Evolutionary conservation across 768 basidiomycete genomes (phyloP).

Genomic region (Tricholoma flavovirens): DNA sequence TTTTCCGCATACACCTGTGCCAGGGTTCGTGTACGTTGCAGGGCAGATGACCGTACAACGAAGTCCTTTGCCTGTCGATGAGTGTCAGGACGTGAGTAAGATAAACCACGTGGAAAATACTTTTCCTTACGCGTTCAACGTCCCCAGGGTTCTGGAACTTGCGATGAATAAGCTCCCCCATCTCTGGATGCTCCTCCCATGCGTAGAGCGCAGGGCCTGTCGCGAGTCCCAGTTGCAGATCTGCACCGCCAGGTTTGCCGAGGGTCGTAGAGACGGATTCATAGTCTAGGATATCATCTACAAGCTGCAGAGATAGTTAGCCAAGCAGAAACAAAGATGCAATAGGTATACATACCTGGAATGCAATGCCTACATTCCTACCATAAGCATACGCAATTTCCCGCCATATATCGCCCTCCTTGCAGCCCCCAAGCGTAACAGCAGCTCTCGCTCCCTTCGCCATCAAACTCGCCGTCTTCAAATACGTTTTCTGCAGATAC

Average conservation of each 20-base stretch:
- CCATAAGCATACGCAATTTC: constrained; percentile 97
- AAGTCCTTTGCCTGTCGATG: constrained; percentile 62
- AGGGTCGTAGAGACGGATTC: constrained; percentile 69
- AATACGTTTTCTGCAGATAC: constrained; percentile 90
- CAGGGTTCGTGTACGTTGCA: constrained; percentile 74
- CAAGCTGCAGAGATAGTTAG: constrained; percentile 34
- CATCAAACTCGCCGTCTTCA: constrained; percentile 92
- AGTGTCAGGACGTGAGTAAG: not conserved
- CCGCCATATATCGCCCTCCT: constrained; percentile 81
- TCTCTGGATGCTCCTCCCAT: constrained; percentile 87
- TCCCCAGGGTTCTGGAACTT: constrained; percentile 81
- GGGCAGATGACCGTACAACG: constrained; percentile 72
- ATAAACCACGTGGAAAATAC: not conserved
- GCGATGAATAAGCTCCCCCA: constrained; percentile 80
- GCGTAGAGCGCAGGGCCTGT: constrained; percentile 95
- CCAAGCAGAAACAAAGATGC: not conserved
- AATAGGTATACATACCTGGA: constrained; percentile 59
- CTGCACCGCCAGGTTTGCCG: constrained; percentile 89
- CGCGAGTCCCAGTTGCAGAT: constrained; percentile 77
- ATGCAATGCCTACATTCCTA: constrained; percentile 88
- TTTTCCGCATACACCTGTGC: constrained; percentile 74
- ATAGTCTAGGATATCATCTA: constrained; percentile 95
- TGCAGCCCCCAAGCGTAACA: constrained; percentile 82
- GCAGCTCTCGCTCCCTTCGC: constrained; percentile 86
- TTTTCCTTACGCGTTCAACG: constrained; percentile 66